Percentiles rank a stretch among this genome's conserved stretches.
Evolutionary conservation across 441 rosid genomes (phyloP).

Genomic region (Flueggea neowawraea): DNA sequence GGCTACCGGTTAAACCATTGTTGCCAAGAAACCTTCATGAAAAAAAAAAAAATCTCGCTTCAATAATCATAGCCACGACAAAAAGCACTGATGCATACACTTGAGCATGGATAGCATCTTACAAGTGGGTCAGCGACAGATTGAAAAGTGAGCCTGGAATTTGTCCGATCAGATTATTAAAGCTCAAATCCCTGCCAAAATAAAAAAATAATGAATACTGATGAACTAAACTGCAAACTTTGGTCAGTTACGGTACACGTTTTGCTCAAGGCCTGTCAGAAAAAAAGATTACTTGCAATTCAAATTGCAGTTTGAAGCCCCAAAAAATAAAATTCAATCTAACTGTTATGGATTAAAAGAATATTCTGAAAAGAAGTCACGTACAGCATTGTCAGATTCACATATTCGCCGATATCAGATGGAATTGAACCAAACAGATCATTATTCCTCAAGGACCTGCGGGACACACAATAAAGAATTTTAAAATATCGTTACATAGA

Average conservation of each 20-base stretch:
- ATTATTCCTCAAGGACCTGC: constrained; percentile 53
- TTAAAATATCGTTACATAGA: not conserved
- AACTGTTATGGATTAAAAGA: too few relatives aligned
- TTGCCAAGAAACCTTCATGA: constrained; percentile 61
- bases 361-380: too few relatives aligned
- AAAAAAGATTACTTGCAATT: too few relatives aligned
- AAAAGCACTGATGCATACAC: not conserved
- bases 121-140: constrained; percentile 14
- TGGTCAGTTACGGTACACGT: too few relatives aligned
- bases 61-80: constrained; percentile 2
- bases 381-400: constrained; percentile 42
- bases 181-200: constrained; percentile 66
- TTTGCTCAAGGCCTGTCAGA: too few relatives aligned
- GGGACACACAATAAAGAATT: not conserved
- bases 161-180: constrained; percentile 21
- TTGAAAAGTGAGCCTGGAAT: constrained; percentile 21
- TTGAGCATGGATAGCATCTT: not conserved
- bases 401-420: constrained; percentile 40
- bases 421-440: constrained; percentile 52
- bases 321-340: too few relatives aligned
- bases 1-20: constrained; percentile 48
- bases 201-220: not conserved
- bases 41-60: constrained; percentile 11
- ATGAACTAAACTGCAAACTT: constrained; percentile 3
- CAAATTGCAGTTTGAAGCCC: too few relatives aligned